Evolutionary conservation across 345 rosid genomes (phyloP).

Genomic region (sweet orange (Citrus sinensis)): DVS_A1.0 CM039161.1:17990501-17991000

Average conservation of each 20-base stretch:
- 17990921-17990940: neutral
- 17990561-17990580: neutral
- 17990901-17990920: neutral
- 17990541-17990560: neutral
- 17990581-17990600: neutral
- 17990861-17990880: neutral
- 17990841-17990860: neutral
- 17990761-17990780: neutral
- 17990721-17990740: conserved; percentile 16
- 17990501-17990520: neutral
- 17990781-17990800: neutral
- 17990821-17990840: neutral
- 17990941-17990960: neutral
- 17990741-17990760: neutral
- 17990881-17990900: neutral
- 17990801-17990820: neutral
- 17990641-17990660: neutral
- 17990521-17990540: neutral
- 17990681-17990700: neutral
- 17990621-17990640: neutral
- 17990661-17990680: neutral
- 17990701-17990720: neutral
- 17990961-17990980: neutral
- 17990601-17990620: neutral
- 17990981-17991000: neutral